Conservation (phyloP, 345 rosid species). For the Pelargonium nanum region DNA sequence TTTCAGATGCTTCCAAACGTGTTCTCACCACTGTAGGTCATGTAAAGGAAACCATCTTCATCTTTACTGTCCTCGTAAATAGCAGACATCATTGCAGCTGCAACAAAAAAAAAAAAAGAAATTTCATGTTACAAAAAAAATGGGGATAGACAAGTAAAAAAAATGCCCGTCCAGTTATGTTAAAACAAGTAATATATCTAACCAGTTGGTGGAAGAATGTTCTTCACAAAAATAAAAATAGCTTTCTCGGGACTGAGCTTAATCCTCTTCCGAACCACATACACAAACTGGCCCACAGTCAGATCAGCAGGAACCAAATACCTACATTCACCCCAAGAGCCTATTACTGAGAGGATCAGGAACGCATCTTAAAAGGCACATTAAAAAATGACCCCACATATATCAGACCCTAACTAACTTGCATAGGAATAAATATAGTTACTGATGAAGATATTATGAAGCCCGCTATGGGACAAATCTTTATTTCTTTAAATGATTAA, state of each 20-base stretch:
- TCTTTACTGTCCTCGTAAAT: constrained; percentile 91
- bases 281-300: constrained; percentile 76
- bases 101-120: constrained; percentile 1
- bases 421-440: no score
- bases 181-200: constrained; percentile 6
- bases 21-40: constrained; percentile 98
- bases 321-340: constrained; percentile 20
- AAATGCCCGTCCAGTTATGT: no score
- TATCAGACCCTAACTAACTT: no score
- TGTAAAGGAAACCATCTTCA: constrained; percentile 94
- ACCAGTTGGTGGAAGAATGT: constrained; percentile 69
- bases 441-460: no score
- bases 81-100: constrained; percentile 95
- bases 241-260: constrained; percentile 83
- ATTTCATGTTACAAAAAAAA: not conserved
- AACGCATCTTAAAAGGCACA: no score
- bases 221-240: constrained; percentile 70
- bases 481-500: no score
- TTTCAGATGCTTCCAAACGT: constrained; percentile 57
- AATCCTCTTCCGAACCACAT: constrained; percentile 77
- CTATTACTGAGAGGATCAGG: no score
- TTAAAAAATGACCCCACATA: no score
- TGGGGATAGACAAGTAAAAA: not conserved
- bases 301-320: constrained; percentile 81
- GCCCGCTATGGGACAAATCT: no score